Evolutionary conservation across 352 stramenopile species (phyloP), one percentile per base, ranked within the genome.

Genomic region (Globisporangium alternatum): DNA sequence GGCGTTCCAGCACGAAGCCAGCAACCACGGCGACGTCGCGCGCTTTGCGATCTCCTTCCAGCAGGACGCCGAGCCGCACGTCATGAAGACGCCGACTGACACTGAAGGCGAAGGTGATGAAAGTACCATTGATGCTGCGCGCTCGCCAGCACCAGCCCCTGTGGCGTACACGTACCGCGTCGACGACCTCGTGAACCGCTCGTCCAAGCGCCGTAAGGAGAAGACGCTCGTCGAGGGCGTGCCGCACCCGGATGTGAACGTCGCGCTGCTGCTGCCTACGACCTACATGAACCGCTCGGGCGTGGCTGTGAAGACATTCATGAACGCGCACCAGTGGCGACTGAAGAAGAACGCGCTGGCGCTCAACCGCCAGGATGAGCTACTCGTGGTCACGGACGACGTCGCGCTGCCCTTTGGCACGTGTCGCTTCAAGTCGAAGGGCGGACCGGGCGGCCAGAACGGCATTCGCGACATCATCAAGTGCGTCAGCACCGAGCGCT

Each of bases 201-300:
- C 77, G 35, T 96, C 88, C 1, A 76, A 86, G 52, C 81, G 88
- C 1, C 80, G 83, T 51, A 90, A 91, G 64, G 80, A 88, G 25
- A 84, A 88, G 41, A 96, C 88, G 45, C 25, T 88, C 52, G 75
- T 72, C 2, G 83, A 93, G 39, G 86, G 88, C 35, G 88, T 93
- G 8, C 83, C 86, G 2, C 86, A 94, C 56, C 68, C 78, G 6
- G 58, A 76, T 33, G 87, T 93, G 37, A 91, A 94, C 62, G 79
- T 95, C 37, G 83, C 86, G 22, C 53, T 93, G 49, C 67, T 96
- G 56, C 70, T 89, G 17, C 88, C 88, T 0, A 82, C 74, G 8
- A 96, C 88, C 9, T 96, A 85, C 68, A 96, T 96, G 88, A 96
- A 96, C 68, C 86, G 85, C 57, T 93, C 83, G 9, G 87, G 87